phyloP scores from a whole-genome alignment of 2,329 filamentous ascomycete species.

The Aspergillus sp. region DNA sequence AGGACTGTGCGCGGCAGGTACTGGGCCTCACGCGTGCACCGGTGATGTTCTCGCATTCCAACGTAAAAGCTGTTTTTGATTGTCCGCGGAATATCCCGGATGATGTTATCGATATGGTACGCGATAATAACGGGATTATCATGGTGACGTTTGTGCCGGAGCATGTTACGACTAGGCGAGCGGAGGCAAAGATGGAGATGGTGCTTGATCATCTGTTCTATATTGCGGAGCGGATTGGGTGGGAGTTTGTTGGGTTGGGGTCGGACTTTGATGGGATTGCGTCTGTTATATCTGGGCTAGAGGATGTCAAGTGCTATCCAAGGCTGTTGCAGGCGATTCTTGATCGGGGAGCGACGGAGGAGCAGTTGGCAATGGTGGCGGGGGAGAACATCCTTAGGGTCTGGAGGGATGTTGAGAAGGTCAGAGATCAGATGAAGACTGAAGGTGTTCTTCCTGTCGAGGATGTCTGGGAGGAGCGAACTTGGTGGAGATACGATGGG shows the following conservation, averaged over 20 bases:
- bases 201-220: conserved; percentile 4
- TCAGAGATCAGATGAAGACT: not conserved
- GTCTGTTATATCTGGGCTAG: not conserved
- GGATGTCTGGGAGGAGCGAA: not conserved
- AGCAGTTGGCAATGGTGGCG: not conserved
- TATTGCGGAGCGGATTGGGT: conserved; percentile 26
- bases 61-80: not conserved
- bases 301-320: conserved; percentile 1
- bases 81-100: not conserved
- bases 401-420: not conserved
- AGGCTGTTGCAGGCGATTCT: not conserved
- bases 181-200: not conserved
- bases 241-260: conserved; percentile 40
- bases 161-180: not conserved
- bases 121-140: not conserved
- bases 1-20: not conserved
- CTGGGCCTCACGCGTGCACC: not conserved
- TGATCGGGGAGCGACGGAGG: conserved; percentile 4
- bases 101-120: not conserved
- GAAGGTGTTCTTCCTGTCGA: not conserved
- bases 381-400: conserved; percentile 8
- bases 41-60: conserved; percentile 1
- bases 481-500: not conserved
- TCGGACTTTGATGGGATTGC: conserved; percentile 21
- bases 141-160: conserved; percentile 6